Percentiles rank a stretch among this genome's conserved stretches.
Conservation (phyloP, 2,329 filamentous ascomycete species). For the Phialophora expanda region DNA sequence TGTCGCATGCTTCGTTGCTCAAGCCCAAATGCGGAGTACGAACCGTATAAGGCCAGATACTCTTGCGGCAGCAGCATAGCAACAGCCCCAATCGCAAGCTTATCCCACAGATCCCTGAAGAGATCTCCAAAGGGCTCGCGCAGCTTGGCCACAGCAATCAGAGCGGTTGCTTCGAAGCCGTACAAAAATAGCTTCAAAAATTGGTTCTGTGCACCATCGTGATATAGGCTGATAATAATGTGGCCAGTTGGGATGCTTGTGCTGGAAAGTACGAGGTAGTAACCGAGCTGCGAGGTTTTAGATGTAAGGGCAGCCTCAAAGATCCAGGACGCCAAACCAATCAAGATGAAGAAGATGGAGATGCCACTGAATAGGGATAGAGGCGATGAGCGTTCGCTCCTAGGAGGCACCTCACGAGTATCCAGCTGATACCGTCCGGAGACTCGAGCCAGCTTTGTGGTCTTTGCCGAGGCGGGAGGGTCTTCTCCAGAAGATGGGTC, state of each 20-base stretch:
- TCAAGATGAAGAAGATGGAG: slow-evolving; percentile 22
- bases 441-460: neutral
- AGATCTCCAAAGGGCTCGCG: slow-evolving; percentile 25
- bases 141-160: slow-evolving; percentile 26
- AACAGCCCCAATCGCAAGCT: slow-evolving; percentile 32
- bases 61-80: slow-evolving; percentile 35
- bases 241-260: slow-evolving; percentile 28
- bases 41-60: slow-evolving; percentile 26
- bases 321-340: slow-evolving; percentile 29
- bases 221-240: slow-evolving; percentile 18
- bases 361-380: slow-evolving; percentile 25
- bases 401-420: neutral
- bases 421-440: neutral
- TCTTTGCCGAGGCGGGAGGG: neutral
- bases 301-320: slow-evolving; percentile 26
- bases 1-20: neutral
- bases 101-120: slow-evolving; percentile 35
- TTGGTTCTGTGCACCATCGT: slow-evolving; percentile 3
- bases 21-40: slow-evolving; percentile 9
- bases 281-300: slow-evolving; percentile 23
- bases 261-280: slow-evolving; percentile 29
- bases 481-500: slow-evolving; percentile 18
- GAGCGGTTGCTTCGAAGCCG: slow-evolving; percentile 22
- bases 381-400: neutral
- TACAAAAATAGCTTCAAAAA: slow-evolving; percentile 22